Evolutionary conservation across 2,329 filamentous ascomycete genomes (phyloP), one percentile per base, ranked within the genome.

Genomic region (Talaromyces sp.): DNA sequence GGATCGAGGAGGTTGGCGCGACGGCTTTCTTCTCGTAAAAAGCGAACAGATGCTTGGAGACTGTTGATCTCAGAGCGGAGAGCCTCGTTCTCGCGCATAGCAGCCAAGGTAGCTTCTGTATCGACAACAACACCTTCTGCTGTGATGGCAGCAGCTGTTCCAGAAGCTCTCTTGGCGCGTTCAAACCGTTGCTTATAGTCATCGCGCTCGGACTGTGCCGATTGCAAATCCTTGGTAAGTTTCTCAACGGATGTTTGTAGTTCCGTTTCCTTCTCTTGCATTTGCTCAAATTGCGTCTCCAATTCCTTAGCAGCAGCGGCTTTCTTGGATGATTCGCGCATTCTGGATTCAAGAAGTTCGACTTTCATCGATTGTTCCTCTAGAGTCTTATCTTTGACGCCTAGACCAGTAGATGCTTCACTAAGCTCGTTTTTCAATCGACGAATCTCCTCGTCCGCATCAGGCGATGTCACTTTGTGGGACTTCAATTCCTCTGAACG

Each of bases 361-460:
- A 97, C 96, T 74, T 94, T 92, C 66, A 97, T 88, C n/a, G 88
- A 85, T 26, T 90, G 77, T 61, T 95, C 93, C 73, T 95, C 92
- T 57, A 96, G 85, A 38, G 88, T 87, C 71, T 92, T 90, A 65
- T 96, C 91, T 63, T 88, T 87, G 64, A 88, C 83, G 1, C 88
- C 86, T 60, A 91, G 82, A 3, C 84, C 81, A 58, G 88, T 86
- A 3, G 90, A 88, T 21, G 89, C 87, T 69, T 93, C 90, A 65
- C 88, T 86, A 65, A 94, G 84, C 65, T 93, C 88, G 57, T 92
- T 90, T 67, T 88, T 91, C 60, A 96, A 80, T 21, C 88, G 86
- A 7, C 88, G 85, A 58, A 97, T 83, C 72, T 96, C 90, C 69
- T 93, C 90, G 70, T 96, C 91, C 0, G 89, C 87, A 69, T 96